Evolutionary conservation across 441 rosid genomes (phyloP).

Genomic region (Gossypium schwendimanii): DNA sequence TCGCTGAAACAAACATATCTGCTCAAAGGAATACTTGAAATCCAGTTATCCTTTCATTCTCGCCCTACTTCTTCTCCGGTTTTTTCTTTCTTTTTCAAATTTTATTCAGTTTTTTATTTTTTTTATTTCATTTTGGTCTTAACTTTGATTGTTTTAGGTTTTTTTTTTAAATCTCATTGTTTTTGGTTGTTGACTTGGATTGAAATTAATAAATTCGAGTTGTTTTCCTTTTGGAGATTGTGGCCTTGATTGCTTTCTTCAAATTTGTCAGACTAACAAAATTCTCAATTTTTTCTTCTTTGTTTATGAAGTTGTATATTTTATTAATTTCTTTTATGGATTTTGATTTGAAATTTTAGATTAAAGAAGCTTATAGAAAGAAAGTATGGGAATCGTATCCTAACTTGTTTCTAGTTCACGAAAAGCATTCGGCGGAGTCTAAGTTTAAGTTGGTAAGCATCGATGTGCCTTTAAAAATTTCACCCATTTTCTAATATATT

Average conservation of each 20-base stretch:
- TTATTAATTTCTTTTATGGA: background rate
- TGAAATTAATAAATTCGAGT: background rate
- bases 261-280: background rate
- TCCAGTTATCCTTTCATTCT: constrained; percentile 19
- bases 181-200: background rate
- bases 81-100: background rate
- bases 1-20: no score
- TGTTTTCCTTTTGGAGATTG: background rate
- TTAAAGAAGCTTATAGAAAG: constrained; percentile 72
- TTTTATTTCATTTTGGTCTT: background rate
- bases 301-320: background rate
- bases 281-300: background rate
- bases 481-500: background rate
- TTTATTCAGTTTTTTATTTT: background rate
- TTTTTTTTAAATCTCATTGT: background rate
- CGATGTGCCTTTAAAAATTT: background rate
- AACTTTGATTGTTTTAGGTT: background rate
- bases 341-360: constrained; percentile 24
- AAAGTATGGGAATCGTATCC: constrained; percentile 88
- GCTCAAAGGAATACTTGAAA: no score
- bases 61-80: constrained; percentile 58
- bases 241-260: background rate
- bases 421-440: constrained; percentile 62
- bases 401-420: constrained; percentile 59
- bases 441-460: constrained; percentile 51